Evolutionary conservation across 352 stramenopile genomes (phyloP), one percentile per base, ranked within the genome.

Genomic region (Globisporangium heterothallicum): DNA sequence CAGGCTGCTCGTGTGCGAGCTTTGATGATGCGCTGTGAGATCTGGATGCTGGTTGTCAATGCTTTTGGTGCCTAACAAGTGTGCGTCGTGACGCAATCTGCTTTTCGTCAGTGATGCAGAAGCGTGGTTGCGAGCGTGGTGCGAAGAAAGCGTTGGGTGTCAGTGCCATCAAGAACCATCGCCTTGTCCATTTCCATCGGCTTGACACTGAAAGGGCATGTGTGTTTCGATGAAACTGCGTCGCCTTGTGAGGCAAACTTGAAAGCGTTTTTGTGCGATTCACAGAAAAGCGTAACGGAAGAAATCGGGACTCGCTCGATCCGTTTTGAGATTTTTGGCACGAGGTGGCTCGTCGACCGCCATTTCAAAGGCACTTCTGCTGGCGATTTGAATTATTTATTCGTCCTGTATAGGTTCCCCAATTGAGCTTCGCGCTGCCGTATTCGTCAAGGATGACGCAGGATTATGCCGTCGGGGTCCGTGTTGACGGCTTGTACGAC

Each of bases 401-500:
- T n/a, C n/a, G n/a, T n/a, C n/a, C n/a, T n/a, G n/a, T n/a, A n/a
- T n/a, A n/a, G n/a, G n/a, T n/a, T n/a, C n/a, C n/a, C n/a, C n/a
- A n/a, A n/a, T n/a, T n/a, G n/a, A n/a, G n/a, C n/a, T n/a, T n/a
- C n/a, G n/a, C n/a, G n/a, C n/a, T n/a, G n/a, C n/a, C n/a, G n/a
- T n/a, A 29, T 25, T 18, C 32, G 6, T 16, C 2, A n/a, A 8
- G 12, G n/a, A 69, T 66, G 57, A 25, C 38, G 50, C 44, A 43
- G 10, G 44, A 35, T 34, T 77, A 61, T 45, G 42, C 54, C 22
- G 71, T 86, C 26, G 78, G 70, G 25, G 66, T 70, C 35, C 80
- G 83, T 25, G 79, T 93, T 14, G 83, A 93, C 52, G 80, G 76
- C 1, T 69, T 93, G 35, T 93, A 93, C 42, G 83, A 88, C 63